Conservation (phyloP, 192 early-diverging fungal species). For the Paraglomus occultum region DNA sequence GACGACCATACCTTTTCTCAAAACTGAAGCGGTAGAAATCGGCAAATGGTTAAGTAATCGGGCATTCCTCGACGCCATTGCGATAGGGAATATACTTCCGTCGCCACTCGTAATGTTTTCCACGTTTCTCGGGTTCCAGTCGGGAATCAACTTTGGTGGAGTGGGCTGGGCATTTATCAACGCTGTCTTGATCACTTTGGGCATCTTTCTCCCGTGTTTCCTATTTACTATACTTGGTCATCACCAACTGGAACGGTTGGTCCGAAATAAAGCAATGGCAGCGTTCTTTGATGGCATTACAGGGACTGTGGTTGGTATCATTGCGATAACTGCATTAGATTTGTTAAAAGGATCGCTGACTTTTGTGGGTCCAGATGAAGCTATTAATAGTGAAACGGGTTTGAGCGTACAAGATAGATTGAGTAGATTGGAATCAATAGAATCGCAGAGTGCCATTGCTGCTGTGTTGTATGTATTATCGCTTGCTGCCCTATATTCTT, state of each 20-base stretch:
- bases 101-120: slow-evolving; percentile 51
- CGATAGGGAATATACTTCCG: slow-evolving; percentile 49
- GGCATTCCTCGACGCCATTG: slow-evolving; percentile 50
- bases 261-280: slow-evolving; percentile 30
- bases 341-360: slow-evolving; percentile 24
- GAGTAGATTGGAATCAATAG: neutral
- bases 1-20: slow-evolving; percentile 53
- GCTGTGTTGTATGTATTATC: slow-evolving; percentile 23
- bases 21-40: slow-evolving; percentile 53
- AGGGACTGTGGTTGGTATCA: slow-evolving; percentile 26
- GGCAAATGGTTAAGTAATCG: slow-evolving; percentile 50
- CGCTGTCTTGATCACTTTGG: slow-evolving; percentile 29
- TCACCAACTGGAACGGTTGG: slow-evolving; percentile 25
- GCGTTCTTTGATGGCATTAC: slow-evolving; percentile 35
- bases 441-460: slow-evolving; percentile 7
- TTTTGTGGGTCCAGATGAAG: neutral
- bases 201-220: slow-evolving; percentile 34
- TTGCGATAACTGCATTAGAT: slow-evolving; percentile 31
- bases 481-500: neutral
- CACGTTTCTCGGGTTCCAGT: slow-evolving; percentile 40
- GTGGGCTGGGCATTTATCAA: slow-evolving; percentile 30
- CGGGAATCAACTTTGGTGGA: slow-evolving; percentile 28
- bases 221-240: slow-evolving; percentile 34
- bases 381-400: neutral
- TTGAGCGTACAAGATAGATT: neutral